Evolutionary conservation across 306 rosid species (phyloP).

Genomic region (Delonix regia): DNA sequence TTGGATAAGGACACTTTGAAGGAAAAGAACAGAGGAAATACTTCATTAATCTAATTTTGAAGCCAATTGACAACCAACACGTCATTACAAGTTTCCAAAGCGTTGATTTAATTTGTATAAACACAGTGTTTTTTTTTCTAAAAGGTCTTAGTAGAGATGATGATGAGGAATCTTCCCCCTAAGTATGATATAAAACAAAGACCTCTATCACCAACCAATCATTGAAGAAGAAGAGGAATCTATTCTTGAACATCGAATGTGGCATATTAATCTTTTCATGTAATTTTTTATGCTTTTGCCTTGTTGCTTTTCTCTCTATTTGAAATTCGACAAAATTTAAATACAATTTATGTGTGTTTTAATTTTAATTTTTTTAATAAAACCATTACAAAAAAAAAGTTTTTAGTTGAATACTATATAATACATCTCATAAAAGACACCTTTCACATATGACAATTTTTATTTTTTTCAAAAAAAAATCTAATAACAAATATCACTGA

Average conservation of each 20-base stretch:
- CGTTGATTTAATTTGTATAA: background rate
- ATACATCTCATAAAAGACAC: too few species aligned
- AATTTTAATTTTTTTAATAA: too few species aligned
- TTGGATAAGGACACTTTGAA: background rate
- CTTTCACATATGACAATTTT: too few species aligned
- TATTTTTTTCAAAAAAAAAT: too few species aligned
- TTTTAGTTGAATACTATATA: too few species aligned
- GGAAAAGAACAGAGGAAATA: background rate
- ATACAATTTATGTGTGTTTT: too few species aligned
- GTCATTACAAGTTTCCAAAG: background rate
- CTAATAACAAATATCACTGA: too few species aligned
- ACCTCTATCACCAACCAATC: constrained; percentile 28
- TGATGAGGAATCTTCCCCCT: constrained; percentile 29
- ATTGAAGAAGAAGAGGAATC: constrained; percentile 35
- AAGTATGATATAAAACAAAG: constrained; percentile 26
- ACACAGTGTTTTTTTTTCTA: background rate
- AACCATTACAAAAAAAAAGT: too few species aligned
- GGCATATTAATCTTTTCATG: background rate
- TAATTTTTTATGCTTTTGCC: background rate
- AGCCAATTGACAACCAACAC: background rate
- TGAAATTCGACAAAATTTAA: too few species aligned
- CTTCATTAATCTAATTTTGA: background rate
- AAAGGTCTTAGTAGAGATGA: background rate
- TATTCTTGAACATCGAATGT: constrained; percentile 23
- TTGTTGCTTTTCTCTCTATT: background rate